Base-by-base conservation (phyloP, 345 rosid species). In the Corchorus capsularis region DNA sequence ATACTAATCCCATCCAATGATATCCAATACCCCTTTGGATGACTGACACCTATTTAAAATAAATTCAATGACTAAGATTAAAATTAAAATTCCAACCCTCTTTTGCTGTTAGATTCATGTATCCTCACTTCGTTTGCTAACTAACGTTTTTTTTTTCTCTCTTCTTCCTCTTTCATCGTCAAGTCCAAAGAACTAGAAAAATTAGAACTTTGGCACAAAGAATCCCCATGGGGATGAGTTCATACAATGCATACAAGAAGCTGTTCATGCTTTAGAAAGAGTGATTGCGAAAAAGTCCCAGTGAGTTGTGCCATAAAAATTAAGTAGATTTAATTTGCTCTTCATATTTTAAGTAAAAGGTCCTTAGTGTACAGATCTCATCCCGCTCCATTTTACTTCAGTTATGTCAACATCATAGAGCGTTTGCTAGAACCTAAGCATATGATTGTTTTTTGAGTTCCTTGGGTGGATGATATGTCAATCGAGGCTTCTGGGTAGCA, bases 401-500 rank as follows among this genome's bases (percentile, higher is more conserved):
- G 98, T 81, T 96, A 96, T 79, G 97, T 89, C 85, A 96, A 85
- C 84, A 91, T 94, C 69, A 91, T 96, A 97, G 99, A 96, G 83
- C 92, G 97, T 76, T 76, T 96, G 77, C 73, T 94, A 81, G 99
- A 96, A 82, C 99, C 98, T 16, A 97, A 96, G 79, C 92, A 97
- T 8, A 91, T 88, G 89, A 87, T 96, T 82, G 82, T 92, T 69
- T 96, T 96, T 73, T 92, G 98, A 81, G 98, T 94, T 77, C 97
- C 99, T 16, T 96, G 99, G 99, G 84, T 88, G 75, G 99, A 96
- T 92, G 99, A 96, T 76, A 91, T 86, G 97, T 93, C 61, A 93
- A 92, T 83, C 90, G 99, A 47, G 99, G 99, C 37, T 93, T 92
- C 79, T 83, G 99, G 79, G 97, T 96, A 63, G 94, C 98, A 39